Evolutionary conservation across 352 stramenopile species (phyloP).

Genomic region (Pythium rishiriense): DNA sequence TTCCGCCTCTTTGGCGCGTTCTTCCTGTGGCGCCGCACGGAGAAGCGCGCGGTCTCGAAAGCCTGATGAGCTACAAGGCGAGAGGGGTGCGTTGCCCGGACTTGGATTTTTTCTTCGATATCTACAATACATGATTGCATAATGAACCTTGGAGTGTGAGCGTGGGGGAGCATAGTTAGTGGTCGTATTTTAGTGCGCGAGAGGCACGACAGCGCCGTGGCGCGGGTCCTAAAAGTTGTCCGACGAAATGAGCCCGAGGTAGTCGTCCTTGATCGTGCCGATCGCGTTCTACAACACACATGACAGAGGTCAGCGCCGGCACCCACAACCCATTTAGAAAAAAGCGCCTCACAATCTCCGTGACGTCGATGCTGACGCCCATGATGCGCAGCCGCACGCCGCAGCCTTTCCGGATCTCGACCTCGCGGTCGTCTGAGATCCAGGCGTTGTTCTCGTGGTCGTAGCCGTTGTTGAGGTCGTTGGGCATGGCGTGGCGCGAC

Average conservation of each 20-base stretch:
- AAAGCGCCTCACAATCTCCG: conserved; percentile 82
- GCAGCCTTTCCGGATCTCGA: conserved; percentile 95
- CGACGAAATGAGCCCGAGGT: conserved; percentile 95
- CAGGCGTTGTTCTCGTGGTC: conserved; percentile 97
- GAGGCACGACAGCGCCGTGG: not conserved
- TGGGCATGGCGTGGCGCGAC: conserved; percentile 94
- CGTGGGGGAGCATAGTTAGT: not conserved
- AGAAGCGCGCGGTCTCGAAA: not conserved
- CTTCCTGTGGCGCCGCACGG: conserved; percentile 7
- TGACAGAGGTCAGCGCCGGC: not conserved
- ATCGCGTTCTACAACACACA: conserved; percentile 87
- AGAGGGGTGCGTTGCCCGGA: not conserved
- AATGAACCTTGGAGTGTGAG: too few relatives aligned
- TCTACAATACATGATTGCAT: too few relatives aligned
- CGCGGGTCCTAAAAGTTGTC: conserved; percentile 54
- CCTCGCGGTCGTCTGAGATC: conserved; percentile 97
- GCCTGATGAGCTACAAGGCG: not conserved
- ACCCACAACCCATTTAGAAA: conserved; percentile 9
- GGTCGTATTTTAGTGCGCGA: conserved; percentile 1
- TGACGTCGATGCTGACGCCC: conserved; percentile 96
- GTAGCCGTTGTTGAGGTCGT: conserved; percentile 94
- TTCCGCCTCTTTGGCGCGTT: conserved; percentile 33
- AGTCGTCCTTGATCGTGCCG: conserved; percentile 98
- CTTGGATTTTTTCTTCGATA: too few relatives aligned
- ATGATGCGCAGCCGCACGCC: conserved; percentile 97